These are phyloP conservation scores for Chloris gayana DNA, from an alignment of 176 grass and related monocot species.

Conservation along the genomic window DNA sequence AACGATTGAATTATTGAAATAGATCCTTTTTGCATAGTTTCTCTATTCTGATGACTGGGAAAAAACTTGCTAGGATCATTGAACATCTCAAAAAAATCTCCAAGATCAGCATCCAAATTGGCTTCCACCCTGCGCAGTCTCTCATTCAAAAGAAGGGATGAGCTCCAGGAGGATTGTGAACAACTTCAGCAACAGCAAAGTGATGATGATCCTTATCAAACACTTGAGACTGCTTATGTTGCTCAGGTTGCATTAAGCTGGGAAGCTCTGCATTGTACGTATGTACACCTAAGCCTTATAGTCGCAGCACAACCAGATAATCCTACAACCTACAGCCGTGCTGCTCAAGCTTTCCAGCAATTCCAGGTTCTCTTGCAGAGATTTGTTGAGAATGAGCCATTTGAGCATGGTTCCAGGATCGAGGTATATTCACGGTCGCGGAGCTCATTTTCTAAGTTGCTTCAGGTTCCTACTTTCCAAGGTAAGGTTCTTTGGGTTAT, in stretches of 20 bases:
- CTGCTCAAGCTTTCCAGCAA: conserved; percentile 93
- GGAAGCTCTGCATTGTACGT: conserved; percentile 91
- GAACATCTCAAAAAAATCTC: conserved; percentile 59
- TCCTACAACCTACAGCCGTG: conserved; percentile 57
- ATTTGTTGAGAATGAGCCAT: conserved; percentile 93
- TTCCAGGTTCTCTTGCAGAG: conserved; percentile 92
- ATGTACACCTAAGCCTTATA: conserved; percentile 73
- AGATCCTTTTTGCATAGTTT: neutral
- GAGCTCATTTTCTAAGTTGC: conserved; percentile 75
- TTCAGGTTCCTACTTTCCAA: conserved; percentile 96
- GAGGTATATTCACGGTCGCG: conserved; percentile 67
- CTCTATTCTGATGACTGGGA: conserved; percentile 24
- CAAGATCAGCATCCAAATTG: conserved; percentile 73
- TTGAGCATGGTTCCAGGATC: conserved; percentile 83
- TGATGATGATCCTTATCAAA: conserved; percentile 64
- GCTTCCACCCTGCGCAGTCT: conserved; percentile 74
- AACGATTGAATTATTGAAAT: conserved; percentile 10
- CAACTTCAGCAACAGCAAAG: conserved; percentile 52
- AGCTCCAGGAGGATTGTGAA: conserved; percentile 52
- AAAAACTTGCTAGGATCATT: conserved; percentile 53
- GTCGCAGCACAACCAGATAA: conserved; percentile 66
- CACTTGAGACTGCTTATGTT: conserved; percentile 81
- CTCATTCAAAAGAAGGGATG: conserved; percentile 81
- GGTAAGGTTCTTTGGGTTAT: conserved; percentile 53
- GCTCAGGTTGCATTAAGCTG: conserved; percentile 90